Conservation (phyloP, 768 basidiomycete genomes). For the Boletus barrowsii region DNA sequence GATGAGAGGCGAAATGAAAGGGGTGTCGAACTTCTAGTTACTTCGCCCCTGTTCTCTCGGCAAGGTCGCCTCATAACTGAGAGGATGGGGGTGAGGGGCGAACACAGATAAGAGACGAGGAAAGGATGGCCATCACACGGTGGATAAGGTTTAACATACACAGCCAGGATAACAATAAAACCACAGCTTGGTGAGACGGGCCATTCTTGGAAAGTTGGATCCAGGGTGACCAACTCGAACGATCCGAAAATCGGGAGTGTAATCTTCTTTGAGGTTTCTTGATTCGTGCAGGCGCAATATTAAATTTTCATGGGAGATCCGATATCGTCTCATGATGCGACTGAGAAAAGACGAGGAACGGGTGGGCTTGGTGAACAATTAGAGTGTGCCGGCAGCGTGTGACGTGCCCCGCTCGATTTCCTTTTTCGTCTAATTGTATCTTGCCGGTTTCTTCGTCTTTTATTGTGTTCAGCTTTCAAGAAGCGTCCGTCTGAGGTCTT, state of each 20-base stretch:
- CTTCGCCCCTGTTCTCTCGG: background rate
- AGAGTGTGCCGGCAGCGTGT: slow-evolving; percentile 22
- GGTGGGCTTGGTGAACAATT: slow-evolving; percentile 28
- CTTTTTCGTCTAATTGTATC: slow-evolving; percentile 37
- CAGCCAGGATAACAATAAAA: slow-evolving; percentile 19
- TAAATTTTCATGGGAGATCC: slow-evolving; percentile 25
- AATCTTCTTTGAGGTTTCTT: slow-evolving; percentile 30
- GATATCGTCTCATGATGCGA: slow-evolving; percentile 19
- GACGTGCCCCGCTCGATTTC: slow-evolving; percentile 26
- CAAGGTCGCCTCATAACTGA: background rate
- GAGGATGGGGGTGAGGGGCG: background rate
- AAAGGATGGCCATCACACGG: background rate
- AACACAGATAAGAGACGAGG: background rate
- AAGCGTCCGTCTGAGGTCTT: slow-evolving; percentile 26
- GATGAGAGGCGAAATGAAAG: slow-evolving; percentile 11
- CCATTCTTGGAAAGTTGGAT: slow-evolving; percentile 15
- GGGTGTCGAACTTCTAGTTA: background rate
- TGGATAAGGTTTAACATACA: slow-evolving; percentile 24
- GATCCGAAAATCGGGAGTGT: slow-evolving; percentile 17
- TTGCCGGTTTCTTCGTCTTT: slow-evolving; percentile 32
- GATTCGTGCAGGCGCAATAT: slow-evolving; percentile 27
- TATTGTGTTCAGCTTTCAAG: slow-evolving; percentile 33
- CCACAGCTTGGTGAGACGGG: background rate
- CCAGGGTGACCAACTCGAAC: slow-evolving; percentile 5
- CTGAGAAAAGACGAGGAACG: slow-evolving; percentile 13